Conservation (phyloP, 164 flowering plant species). For the Chloranthus sessilifolius region DNA sequence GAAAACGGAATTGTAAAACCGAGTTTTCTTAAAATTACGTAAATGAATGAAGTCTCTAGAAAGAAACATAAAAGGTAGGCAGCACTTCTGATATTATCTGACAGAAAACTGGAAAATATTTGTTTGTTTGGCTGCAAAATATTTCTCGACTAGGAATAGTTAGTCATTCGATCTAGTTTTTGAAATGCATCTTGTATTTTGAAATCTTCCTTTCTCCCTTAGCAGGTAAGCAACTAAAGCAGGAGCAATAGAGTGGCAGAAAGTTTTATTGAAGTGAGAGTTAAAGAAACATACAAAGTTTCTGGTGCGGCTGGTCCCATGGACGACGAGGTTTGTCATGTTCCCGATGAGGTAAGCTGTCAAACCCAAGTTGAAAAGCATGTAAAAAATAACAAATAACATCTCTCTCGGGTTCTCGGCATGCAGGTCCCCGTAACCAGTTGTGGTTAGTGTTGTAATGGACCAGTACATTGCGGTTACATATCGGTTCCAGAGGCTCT, state of each 20-base stretch:
- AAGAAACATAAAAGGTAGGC: too few species aligned
- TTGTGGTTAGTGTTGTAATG: conserved; percentile 84
- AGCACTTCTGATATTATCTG: too few species aligned
- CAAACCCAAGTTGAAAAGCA: conserved; percentile 92
- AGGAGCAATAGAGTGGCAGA: neutral
- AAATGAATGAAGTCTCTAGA: too few species aligned
- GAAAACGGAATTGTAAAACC: too few species aligned
- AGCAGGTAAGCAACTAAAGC: neutral
- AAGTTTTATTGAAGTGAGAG: conserved; percentile 3
- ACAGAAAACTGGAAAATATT: too few species aligned
- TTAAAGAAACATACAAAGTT: conserved; percentile 57
- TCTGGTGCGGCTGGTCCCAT: conserved; percentile 94
- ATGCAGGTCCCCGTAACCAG: conserved; percentile 95
- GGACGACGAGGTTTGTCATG: conserved; percentile 98
- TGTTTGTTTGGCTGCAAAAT: too few species aligned
- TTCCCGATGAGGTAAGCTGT: conserved; percentile 94
- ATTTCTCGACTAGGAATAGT: too few species aligned
- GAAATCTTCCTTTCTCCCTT: too few species aligned
- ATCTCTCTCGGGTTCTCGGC: conserved; percentile 91
- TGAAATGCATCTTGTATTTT: too few species aligned
- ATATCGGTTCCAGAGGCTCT: conserved; percentile 74
- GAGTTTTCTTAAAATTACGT: too few species aligned
- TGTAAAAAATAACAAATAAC: conserved; percentile 81
- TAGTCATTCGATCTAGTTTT: too few species aligned
- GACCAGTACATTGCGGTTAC: conserved; percentile 93